Evolutionary conservation across 2,329 filamentous ascomycete species (phyloP).

Genomic region (Xylogone sp.): DNA sequence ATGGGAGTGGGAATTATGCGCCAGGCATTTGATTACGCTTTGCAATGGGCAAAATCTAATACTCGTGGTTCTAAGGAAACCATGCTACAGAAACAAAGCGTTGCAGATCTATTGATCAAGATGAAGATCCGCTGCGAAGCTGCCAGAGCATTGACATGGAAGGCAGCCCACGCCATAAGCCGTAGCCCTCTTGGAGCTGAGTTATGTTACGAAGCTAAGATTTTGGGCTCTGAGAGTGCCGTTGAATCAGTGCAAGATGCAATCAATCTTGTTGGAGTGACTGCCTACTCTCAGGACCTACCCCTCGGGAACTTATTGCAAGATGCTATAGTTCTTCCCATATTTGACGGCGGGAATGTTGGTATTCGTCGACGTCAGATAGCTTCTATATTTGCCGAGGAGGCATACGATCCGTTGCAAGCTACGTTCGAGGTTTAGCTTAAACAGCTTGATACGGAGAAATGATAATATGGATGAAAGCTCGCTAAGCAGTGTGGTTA

Average conservation of each 20-base stretch:
- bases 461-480: too few species aligned
- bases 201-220: constrained; percentile 45
- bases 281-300: constrained; percentile 1
- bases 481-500: too few species aligned
- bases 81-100: constrained; percentile 44
- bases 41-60: constrained; percentile 46
- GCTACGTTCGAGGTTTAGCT: constrained; percentile 24
- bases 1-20: constrained; percentile 53
- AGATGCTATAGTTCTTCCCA: constrained; percentile 41
- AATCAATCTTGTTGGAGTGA: constrained; percentile 49
- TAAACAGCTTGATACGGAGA: too few species aligned
- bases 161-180: constrained; percentile 38
- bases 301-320: constrained; percentile 37
- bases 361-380: constrained; percentile 46
- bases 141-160: constrained; percentile 42
- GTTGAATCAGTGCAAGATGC: constrained; percentile 45
- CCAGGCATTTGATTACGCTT: constrained; percentile 46
- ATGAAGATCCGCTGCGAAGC: constrained; percentile 50
- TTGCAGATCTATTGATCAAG: constrained; percentile 47
- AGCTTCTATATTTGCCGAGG: constrained; percentile 39
- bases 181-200: constrained; percentile 35
- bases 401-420: constrained; percentile 44
- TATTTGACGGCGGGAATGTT: constrained; percentile 52
- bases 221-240: constrained; percentile 46
- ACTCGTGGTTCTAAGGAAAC: constrained; percentile 38